Conservation (phyloP, 1,139 yeast genomes). For the Candida mesenterica region DNA sequence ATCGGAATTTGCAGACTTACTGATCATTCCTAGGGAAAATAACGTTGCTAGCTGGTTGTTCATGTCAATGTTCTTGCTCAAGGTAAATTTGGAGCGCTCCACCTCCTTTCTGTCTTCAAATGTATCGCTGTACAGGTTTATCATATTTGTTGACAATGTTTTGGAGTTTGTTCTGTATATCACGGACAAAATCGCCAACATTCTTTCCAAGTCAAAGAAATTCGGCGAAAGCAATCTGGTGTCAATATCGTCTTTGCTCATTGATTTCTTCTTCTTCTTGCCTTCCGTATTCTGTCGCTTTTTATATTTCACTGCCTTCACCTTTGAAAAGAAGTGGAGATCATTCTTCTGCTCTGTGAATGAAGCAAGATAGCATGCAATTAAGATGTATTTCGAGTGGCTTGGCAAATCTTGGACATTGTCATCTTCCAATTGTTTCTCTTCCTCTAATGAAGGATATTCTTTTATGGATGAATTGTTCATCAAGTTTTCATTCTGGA, state of each 20-base stretch:
- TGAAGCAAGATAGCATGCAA: conserved; percentile 73
- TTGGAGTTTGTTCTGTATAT: conserved; percentile 46
- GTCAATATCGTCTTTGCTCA: conserved; percentile 48
- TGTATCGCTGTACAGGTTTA: conserved; percentile 24
- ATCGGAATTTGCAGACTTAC: conserved; percentile 52
- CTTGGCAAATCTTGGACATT: conserved; percentile 45
- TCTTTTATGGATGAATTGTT: conserved; percentile 32
- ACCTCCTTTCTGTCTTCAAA: conserved; percentile 29
- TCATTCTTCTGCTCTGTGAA: conserved; percentile 61
- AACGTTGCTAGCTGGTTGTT: conserved; percentile 62
- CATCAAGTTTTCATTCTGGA: conserved; percentile 41
- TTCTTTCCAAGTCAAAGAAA: conserved; percentile 64
- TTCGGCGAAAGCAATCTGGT: conserved; percentile 57
- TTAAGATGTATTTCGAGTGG: conserved; percentile 57
- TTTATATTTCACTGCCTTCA: conserved; percentile 48
- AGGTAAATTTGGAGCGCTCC: conserved; percentile 33
- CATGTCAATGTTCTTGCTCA: conserved; percentile 46
- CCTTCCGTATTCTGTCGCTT: conserved; percentile 23
- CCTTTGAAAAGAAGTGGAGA: conserved; percentile 56
- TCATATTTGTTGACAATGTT: conserved; percentile 24
- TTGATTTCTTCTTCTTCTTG: conserved; percentile 33
- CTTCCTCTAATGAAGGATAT: conserved; percentile 24
- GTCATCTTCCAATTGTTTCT: conserved; percentile 16
- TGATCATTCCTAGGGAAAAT: conserved; percentile 51
- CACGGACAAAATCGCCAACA: conserved; percentile 64